Conservation (phyloP, 495 filamentous ascomycete species). For the Immersiella caudata region DNA sequence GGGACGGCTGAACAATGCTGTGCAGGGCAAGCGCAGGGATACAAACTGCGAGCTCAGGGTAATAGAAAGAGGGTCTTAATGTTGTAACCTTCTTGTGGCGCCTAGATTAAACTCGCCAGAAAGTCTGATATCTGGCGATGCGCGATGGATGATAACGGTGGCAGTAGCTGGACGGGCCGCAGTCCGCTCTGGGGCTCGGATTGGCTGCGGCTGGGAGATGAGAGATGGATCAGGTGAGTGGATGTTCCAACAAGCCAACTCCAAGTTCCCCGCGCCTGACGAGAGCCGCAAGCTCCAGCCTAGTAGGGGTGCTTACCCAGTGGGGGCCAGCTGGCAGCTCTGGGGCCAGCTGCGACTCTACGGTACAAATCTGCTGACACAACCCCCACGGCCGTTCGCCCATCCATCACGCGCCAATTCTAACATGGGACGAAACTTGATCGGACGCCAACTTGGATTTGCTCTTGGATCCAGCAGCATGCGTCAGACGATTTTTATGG, state of each 20-base stretch:
- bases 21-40: not conserved
- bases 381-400: not conserved
- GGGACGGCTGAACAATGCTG: not conserved
- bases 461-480: not conserved
- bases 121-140: not conserved
- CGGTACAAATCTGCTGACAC: not conserved
- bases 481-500: not conserved
- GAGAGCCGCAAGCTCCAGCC: not conserved
- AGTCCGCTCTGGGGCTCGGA: not conserved
- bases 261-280: not conserved
- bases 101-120: no score
- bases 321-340: not conserved
- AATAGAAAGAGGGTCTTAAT: not conserved
- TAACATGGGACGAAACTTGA: slow-evolving; percentile 4
- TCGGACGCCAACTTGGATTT: not conserved
- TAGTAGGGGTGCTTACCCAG: not conserved
- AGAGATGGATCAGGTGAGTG: not conserved
- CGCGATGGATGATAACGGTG: not conserved
- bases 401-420: not conserved
- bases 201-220: not conserved
- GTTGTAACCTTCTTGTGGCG: no score
- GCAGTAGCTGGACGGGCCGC: not conserved
- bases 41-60: not conserved
- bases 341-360: not conserved
- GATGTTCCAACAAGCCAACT: not conserved